These are phyloP conservation scores for Rhynchosporium agropyri DNA, from an alignment of 2,329 filamentous ascomycete genomes.

Conservation along the genomic window DNA sequence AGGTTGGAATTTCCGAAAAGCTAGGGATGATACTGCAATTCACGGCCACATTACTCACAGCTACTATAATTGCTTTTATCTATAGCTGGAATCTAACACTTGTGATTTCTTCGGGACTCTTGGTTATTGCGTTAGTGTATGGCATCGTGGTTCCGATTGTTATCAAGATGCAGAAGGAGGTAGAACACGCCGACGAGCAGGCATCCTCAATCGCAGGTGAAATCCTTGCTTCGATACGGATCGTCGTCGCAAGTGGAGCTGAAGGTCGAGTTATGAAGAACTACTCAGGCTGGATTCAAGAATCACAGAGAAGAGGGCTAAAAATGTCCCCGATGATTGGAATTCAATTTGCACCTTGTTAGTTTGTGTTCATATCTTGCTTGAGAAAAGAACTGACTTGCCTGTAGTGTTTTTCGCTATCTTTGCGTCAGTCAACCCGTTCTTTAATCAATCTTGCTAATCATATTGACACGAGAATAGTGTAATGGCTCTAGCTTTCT, in stretches of 20 bases:
- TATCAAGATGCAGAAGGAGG: slow-evolving; percentile 52
- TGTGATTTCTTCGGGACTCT: slow-evolving; percentile 54
- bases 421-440: slow-evolving; percentile 30
- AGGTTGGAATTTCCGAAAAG: slow-evolving; percentile 66
- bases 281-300: slow-evolving; percentile 57
- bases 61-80: slow-evolving; percentile 58
- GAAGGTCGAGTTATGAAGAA: slow-evolving; percentile 56
- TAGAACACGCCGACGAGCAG: slow-evolving; percentile 55
- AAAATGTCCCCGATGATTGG: slow-evolving; percentile 54
- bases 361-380: slow-evolving; percentile 9
- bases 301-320: slow-evolving; percentile 54
- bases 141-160: slow-evolving; percentile 56
- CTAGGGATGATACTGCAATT: slow-evolving; percentile 62
- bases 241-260: slow-evolving; percentile 65
- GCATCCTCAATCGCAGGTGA: slow-evolving; percentile 64
- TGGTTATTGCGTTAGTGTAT: slow-evolving; percentile 56
- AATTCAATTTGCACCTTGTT: slow-evolving; percentile 52
- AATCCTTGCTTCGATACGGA: slow-evolving; percentile 60
- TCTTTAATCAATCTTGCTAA: neutral
- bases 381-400: neutral
- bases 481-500: slow-evolving; percentile 62
- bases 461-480: slow-evolving; percentile 37
- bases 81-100: slow-evolving; percentile 63
- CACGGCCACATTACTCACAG: slow-evolving; percentile 50
- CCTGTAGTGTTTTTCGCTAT: slow-evolving; percentile 44